Conservation (phyloP, 352 stramenopile genomes). For the Phytopythium montanum region DNA sequence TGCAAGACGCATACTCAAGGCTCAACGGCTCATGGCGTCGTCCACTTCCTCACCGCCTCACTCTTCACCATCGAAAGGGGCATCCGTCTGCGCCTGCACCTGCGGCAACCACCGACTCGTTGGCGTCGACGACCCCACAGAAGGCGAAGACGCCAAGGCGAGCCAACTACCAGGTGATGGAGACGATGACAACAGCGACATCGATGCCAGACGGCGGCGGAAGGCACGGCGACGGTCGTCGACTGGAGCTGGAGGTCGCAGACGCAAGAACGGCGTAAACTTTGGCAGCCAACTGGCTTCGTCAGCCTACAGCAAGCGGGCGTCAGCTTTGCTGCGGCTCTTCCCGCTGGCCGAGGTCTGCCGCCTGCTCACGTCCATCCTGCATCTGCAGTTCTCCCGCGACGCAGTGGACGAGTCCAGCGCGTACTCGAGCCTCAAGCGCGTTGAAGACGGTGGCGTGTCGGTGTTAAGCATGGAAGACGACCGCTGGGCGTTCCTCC, state of each 20-base stretch:
- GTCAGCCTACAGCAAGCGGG: slow-evolving; percentile 9
- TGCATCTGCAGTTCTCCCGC: slow-evolving; percentile 62
- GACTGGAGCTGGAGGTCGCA: slow-evolving; percentile 21
- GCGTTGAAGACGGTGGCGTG: slow-evolving; percentile 7
- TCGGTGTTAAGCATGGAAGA: slow-evolving; percentile 20
- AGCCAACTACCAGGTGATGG: not conserved
- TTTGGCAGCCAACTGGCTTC: slow-evolving; percentile 27
- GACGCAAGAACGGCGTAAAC: slow-evolving; percentile 45
- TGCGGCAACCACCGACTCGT: slow-evolving; percentile 46
- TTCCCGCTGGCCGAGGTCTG: slow-evolving; percentile 60
- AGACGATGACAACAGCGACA: slow-evolving; percentile 6
- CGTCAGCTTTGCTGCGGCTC: slow-evolving; percentile 21
- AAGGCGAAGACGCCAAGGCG: slow-evolving; percentile 7
- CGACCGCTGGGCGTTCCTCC: slow-evolving; percentile 35
- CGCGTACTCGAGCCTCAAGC: not conserved
- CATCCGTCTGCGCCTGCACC: slow-evolving; percentile 32
- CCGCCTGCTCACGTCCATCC: slow-evolving; percentile 49
- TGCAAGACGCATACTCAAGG: slow-evolving; percentile 42
- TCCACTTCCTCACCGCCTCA: not conserved
- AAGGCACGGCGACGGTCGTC: slow-evolving; percentile 26
- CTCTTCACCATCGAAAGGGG: not conserved
- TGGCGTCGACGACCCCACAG: slow-evolving; percentile 14
- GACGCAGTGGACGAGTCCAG: slow-evolving; percentile 24
- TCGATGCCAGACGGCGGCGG: slow-evolving; percentile 15
- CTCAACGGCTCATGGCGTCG: slow-evolving; percentile 33